Percentiles rank a stretch among this genome's conserved stretches.
These are phyloP conservation scores for Abrus pulchellus DNA, from an alignment of 306 rosid genomes.

Conservation along the genomic window DNA sequence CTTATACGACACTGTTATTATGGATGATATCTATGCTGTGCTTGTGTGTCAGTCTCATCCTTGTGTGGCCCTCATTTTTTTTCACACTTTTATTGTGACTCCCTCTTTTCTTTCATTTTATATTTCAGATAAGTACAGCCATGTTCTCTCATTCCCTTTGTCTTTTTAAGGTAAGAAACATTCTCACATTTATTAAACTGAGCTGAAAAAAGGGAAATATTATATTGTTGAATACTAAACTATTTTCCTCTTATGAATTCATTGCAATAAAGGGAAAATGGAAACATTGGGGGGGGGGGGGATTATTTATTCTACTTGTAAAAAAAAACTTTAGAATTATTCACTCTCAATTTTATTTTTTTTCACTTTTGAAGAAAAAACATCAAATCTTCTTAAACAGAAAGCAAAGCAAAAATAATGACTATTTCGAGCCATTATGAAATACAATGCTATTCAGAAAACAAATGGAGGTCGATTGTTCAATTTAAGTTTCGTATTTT, in stretches of 20 bases:
- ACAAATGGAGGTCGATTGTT: neutral
- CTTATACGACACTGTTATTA: constrained; percentile 4
- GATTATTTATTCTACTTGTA: too few relatives aligned
- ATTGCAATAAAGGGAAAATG: too few relatives aligned
- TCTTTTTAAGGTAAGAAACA: neutral
- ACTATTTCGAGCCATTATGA: neutral
- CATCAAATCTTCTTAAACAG: neutral
- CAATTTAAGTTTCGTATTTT: too few relatives aligned
- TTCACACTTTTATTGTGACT: constrained; percentile 6
- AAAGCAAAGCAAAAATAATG: constrained; percentile 8
- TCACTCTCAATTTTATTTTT: neutral
- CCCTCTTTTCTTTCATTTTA: neutral
- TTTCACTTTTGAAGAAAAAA: neutral
- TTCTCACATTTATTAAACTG: neutral
- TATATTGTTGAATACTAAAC: neutral
- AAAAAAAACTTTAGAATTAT: neutral
- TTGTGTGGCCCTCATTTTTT: neutral
- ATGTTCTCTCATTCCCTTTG: neutral
- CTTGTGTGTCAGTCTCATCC: constrained; percentile 48
- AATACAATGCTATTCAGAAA: neutral
- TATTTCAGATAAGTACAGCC: neutral
- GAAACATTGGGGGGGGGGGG: too few relatives aligned
- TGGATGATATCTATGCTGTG: constrained; percentile 38
- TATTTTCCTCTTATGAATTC: too few relatives aligned
- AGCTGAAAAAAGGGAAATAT: neutral